Percentiles rank a stretch among this genome's conserved stretches.
These are phyloP conservation scores for Blastocystis sp. DNA, from an alignment of 352 stramenopile genomes.

Conservation along the genomic window DNA sequence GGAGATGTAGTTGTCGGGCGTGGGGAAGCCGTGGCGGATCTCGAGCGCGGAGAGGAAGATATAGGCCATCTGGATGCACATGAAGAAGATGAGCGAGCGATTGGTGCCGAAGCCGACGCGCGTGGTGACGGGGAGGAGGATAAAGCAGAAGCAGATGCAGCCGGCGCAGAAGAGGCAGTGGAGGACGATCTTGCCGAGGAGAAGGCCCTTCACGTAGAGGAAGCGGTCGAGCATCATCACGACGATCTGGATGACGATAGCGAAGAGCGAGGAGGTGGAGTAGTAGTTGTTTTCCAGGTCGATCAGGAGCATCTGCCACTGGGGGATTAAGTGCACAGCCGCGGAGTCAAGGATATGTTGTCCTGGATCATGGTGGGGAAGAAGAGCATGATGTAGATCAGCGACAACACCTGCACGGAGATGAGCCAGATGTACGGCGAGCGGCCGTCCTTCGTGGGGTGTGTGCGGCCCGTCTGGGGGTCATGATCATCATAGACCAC, in stretches of 20 bases:
- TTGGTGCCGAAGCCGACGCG: conserved; percentile 34
- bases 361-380: conserved; percentile 56
- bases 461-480: not conserved
- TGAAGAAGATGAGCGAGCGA: not conserved
- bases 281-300: conserved; percentile 67
- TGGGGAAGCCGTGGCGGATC: conserved; percentile 50
- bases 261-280: conserved; percentile 32
- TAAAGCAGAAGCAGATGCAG: conserved; percentile 11
- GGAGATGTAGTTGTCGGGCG: conserved; percentile 14
- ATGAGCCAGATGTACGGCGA: conserved; percentile 38
- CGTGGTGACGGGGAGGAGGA: conserved; percentile 12
- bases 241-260: conserved; percentile 19
- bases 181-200: conserved; percentile 42
- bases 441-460: conserved; percentile 39
- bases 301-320: conserved; percentile 60
- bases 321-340: not conserved
- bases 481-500: not conserved
- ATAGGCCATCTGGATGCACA: conserved; percentile 12
- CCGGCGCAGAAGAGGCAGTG: conserved; percentile 10
- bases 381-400: conserved; percentile 66
- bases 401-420: conserved; percentile 44
- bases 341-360: conserved; percentile 37
- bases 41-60: conserved; percentile 18
- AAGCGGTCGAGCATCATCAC: conserved; percentile 58
- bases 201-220: conserved; percentile 32